Evolutionary conservation across 306 rosid genomes (phyloP).

Genomic region (Citrullus mucosospermus): DNA sequence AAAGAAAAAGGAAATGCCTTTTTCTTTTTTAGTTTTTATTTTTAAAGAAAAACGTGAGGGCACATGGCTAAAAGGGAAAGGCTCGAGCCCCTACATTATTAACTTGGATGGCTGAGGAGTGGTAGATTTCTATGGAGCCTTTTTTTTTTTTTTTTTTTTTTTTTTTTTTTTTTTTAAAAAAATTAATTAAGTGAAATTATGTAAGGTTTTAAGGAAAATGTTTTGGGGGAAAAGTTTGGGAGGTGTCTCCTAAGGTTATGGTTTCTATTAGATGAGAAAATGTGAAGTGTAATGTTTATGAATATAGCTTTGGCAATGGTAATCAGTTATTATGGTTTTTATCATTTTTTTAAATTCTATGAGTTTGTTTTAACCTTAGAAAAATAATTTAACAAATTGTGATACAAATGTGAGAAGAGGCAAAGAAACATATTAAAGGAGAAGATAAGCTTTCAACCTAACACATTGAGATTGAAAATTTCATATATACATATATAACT

Average conservation of each 20-base stretch:
- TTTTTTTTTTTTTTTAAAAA: too few species aligned
- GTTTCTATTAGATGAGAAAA: not conserved
- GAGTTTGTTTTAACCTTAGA: too few species aligned
- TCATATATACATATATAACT: too few species aligned
- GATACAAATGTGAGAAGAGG: too few species aligned
- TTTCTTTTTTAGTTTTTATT: not conserved
- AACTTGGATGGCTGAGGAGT: constrained; percentile 6
- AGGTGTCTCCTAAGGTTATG: not conserved
- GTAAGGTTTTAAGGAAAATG: not conserved
- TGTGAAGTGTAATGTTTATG: not conserved
- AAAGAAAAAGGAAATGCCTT: not conserved
- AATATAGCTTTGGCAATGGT: not conserved
- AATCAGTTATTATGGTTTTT: not conserved
- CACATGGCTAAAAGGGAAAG: constrained; percentile 12
- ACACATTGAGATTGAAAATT: too few species aligned
- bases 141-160: not conserved
- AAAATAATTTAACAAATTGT: too few species aligned
- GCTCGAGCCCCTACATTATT: constrained; percentile 14
- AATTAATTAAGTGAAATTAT: not conserved
- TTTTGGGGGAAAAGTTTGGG: not conserved
- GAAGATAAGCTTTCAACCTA: too few species aligned
- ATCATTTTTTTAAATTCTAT: too few species aligned
- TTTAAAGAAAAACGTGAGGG: constrained; percentile 12
- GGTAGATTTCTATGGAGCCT: not conserved
- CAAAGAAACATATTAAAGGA: too few species aligned